A percentile compares a stretch with the other conserved stretches of the same genome.
phyloP scores from a whole-genome alignment of 441 rosid genomes.

The Gossypium schwendimanii region DNA sequence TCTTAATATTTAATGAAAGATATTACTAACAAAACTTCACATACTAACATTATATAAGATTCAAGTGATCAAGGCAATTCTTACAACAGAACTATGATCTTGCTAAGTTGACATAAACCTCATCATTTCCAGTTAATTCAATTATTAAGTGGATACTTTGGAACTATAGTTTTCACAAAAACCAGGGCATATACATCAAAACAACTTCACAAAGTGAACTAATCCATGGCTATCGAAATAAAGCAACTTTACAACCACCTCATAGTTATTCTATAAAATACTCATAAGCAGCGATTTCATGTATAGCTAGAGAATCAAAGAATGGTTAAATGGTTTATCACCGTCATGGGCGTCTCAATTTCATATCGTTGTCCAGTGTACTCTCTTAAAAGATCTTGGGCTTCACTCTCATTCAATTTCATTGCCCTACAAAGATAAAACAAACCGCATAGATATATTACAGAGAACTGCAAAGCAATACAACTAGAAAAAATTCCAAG shows the following conservation, averaged over 20 bases:
- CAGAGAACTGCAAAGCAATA: slow-evolving; percentile 4
- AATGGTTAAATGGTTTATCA: slow-evolving; percentile 30
- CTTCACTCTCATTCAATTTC: slow-evolving; percentile 56
- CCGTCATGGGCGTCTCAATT: slow-evolving; percentile 69
- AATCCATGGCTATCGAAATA: neutral
- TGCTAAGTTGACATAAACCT: neutral
- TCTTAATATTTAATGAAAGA: neutral
- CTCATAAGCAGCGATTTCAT: neutral
- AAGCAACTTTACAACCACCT: slow-evolving; percentile 1
- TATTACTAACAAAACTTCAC: neutral
- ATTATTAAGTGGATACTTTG: neutral
- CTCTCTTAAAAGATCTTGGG: slow-evolving; percentile 55
- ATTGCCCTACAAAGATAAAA: slow-evolving; percentile 53
- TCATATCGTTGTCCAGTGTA: slow-evolving; percentile 64
- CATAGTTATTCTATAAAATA: neutral
- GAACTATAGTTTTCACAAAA: neutral
- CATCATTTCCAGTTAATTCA: neutral
- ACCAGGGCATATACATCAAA: neutral
- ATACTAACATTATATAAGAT: neutral
- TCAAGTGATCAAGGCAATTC: neutral
- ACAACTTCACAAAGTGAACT: neutral
- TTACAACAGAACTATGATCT: neutral
- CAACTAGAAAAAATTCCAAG: slow-evolving; percentile 10
- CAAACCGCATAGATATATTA: neutral
- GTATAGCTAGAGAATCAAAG: slow-evolving; percentile 16